Evolutionary conservation across 768 basidiomycete genomes (phyloP).

Genomic region (Tulasnella sp.): DNA sequence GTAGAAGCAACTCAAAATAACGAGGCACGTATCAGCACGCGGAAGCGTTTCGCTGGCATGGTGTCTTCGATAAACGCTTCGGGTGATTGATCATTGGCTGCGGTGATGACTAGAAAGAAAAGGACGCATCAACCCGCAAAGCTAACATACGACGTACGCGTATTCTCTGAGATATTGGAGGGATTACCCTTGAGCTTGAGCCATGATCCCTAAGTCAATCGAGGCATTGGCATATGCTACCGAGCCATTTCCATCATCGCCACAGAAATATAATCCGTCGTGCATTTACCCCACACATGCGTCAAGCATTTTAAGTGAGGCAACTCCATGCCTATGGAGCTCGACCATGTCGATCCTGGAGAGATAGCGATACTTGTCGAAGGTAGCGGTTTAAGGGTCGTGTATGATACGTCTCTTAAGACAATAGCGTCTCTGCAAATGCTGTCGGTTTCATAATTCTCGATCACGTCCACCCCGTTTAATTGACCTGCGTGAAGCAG

Average conservation of each 20-base stretch:
- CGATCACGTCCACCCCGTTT: too few relatives aligned
- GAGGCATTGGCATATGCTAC: not conserved
- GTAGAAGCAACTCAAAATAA: too few relatives aligned
- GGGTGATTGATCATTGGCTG: slow-evolving; percentile 79
- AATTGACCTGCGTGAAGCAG: too few relatives aligned
- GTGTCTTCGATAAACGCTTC: slow-evolving; percentile 50
- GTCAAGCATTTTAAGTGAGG: slow-evolving; percentile 75
- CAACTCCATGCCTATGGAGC: slow-evolving; percentile 56
- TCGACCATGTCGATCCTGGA: slow-evolving; percentile 62
- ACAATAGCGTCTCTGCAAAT: too few relatives aligned
- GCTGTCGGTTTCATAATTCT: too few relatives aligned
- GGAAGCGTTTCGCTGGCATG: slow-evolving; percentile 78
- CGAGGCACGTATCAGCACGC: too few relatives aligned
- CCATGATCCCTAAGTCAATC: slow-evolving; percentile 70
- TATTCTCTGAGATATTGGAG: slow-evolving; percentile 92
- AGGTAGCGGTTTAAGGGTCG: slow-evolving; percentile 63
- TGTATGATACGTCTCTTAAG: slow-evolving; percentile 50
- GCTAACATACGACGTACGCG: slow-evolving; percentile 44
- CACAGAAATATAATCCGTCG: slow-evolving; percentile 96
- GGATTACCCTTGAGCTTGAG: slow-evolving; percentile 97
- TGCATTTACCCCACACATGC: slow-evolving; percentile 95
- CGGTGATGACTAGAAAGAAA: slow-evolving; percentile 89
- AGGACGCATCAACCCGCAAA: not conserved
- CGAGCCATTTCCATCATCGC: slow-evolving; percentile 39
- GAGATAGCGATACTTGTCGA: slow-evolving; percentile 68